Base-by-base conservation (phyloP, 2,329 filamentous ascomycete genomes). In the Diplodia intermedia region DNA sequence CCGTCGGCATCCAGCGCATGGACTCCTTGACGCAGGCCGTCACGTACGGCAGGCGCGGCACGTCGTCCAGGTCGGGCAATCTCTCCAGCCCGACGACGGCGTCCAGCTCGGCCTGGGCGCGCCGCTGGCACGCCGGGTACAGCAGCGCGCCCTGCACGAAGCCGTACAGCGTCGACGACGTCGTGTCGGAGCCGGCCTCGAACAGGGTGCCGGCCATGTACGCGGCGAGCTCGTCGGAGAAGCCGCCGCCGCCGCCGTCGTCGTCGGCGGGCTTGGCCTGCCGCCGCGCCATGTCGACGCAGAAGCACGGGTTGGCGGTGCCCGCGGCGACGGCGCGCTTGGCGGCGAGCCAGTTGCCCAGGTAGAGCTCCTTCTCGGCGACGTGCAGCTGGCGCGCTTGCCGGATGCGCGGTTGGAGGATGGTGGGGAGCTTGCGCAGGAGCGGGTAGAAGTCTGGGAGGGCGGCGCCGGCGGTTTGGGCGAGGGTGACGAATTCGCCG, bases 401-500 rank as follows among this genome's bases (percentile, higher is more conserved):
- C 31, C 71, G 73, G 26, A 77, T 76, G 26, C 76, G 71, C 0
- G 83, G 82, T 15, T 82, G 50, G 0, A 71, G 66, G 15, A 66
- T 68, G 14, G 71, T 71, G 2, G 75, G 74, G 7, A 88, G 75
- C 2, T 70, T 68, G 20, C 82, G 77, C 1, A 86, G 70, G 0
- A 82, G 65, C 0, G 85, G 84, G 66, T 80, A 86, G 18, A 81
- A 74, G 68, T 86, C 83, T 3, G 85, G 72, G 1, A 85, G 68
- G 0, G 80, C 79, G 0, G 84, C 82, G 0, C 76, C 75, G 5
- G 80, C 76, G 15, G 79, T 79, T 69, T 80, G 79, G 63, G 78
- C 80, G 53, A 84, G 72, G n/a, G 78, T 75, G 14, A 78, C 76
- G 49, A 84, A 83, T 55, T 81, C 77, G 8, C 76, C 76, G 68